Evolutionary conservation across 1,139 yeast genomes (phyloP).

Genomic region (Saccharomyces hybrid): DNA sequence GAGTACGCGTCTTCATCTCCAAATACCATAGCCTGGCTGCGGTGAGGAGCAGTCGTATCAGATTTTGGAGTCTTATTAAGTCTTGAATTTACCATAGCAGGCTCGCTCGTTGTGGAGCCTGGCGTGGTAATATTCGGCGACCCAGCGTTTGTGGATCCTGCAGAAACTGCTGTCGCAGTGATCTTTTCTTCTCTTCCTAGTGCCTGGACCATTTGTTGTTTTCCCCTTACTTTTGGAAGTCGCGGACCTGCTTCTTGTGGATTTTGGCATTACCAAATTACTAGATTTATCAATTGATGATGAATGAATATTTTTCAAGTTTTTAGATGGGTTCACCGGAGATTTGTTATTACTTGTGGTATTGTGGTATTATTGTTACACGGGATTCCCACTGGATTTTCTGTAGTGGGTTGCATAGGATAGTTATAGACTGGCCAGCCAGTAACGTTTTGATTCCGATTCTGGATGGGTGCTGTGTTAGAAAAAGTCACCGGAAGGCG

Average conservation of each 20-base stretch:
- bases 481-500: slow-evolving; percentile 1
- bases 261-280: not conserved
- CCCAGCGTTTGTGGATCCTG: not conserved
- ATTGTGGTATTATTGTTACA: not conserved
- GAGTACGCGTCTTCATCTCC: not conserved
- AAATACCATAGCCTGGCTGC: not conserved
- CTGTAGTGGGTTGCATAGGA: slow-evolving; percentile 6
- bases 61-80: not conserved
- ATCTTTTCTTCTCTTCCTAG: not conserved
- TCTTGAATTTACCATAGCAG: not conserved
- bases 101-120: not conserved
- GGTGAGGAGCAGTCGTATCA: not conserved
- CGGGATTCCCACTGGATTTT: not conserved
- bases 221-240: not conserved
- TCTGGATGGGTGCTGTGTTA: not conserved
- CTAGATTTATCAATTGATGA: not conserved
- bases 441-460: slow-evolving; percentile 4
- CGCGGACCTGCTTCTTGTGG: not conserved
- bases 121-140: not conserved
- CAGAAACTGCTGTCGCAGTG: not conserved
- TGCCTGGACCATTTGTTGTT: not conserved
- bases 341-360: not conserved
- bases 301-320: not conserved
- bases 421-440: slow-evolving; percentile 18
- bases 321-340: not conserved